Evolutionary conservation across 805 yeast genomes (phyloP).

Genomic region (Vanderwaltozyma yarrowii): DNA sequence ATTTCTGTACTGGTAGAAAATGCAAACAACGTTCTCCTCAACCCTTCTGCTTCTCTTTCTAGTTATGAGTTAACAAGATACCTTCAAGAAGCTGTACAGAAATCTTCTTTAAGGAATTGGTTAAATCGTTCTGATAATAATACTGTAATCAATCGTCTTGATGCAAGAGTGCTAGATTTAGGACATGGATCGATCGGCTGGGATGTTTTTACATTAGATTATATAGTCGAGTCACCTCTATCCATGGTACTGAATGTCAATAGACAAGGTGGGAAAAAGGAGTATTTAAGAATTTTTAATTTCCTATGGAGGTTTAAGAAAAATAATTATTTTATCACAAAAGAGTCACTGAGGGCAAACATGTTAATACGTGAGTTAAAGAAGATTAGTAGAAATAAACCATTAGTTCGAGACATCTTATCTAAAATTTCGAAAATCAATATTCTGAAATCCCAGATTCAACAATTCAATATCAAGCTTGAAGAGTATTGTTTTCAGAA

Average conservation of each 20-base stretch:
- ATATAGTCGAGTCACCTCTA: conserved; percentile 43
- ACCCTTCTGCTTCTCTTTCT: conserved; percentile 53
- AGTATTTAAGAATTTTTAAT: conserved; percentile 72
- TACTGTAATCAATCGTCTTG: conserved; percentile 45
- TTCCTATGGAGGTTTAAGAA: conserved; percentile 74
- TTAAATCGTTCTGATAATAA: conserved; percentile 28
- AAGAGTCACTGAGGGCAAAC: conserved; percentile 36
- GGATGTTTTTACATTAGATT: conserved; percentile 89
- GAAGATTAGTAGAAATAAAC: conserved; percentile 12
- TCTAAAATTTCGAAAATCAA: conserved; percentile 23
- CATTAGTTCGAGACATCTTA: conserved; percentile 21
- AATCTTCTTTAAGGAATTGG: conserved; percentile 39
- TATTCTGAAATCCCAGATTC: conserved; percentile 27
- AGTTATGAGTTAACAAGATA: conserved; percentile 56
- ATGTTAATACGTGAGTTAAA: conserved; percentile 25
- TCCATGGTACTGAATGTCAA: conserved; percentile 45
- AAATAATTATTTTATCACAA: conserved; percentile 41
- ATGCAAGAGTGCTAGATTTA: conserved; percentile 71
- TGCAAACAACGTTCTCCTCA: conserved; percentile 43
- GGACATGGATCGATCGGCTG: conserved; percentile 73
- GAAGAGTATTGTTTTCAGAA: conserved; percentile 25
- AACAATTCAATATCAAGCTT: conserved; percentile 25
- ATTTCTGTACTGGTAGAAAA: conserved; percentile 52
- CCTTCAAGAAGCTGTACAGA: conserved; percentile 51
- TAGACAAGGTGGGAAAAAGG: conserved; percentile 36